Percentiles rank a stretch among this genome's conserved stretches.
These are phyloP conservation scores for Nicotiana undulata DNA, from an alignment of 257 asterid genomes.

Conservation along the genomic window DNA sequence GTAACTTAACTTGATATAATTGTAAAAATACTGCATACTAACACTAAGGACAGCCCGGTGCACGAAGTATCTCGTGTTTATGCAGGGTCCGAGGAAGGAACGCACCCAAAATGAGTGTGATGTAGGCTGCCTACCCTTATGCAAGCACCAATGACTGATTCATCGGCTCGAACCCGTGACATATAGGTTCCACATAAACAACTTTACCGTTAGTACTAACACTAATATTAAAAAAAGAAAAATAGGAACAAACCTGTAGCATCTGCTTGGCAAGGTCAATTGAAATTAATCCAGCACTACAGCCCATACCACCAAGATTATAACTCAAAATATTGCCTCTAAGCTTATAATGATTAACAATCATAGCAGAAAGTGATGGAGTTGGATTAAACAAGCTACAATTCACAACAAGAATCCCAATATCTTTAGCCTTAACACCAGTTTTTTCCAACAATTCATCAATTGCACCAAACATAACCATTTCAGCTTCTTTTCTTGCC, in stretches of 20 bases:
- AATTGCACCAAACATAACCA: conserved; percentile 73
- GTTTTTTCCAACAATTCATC: conserved; percentile 54
- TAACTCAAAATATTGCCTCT: conserved; percentile 65
- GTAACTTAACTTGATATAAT: not conserved
- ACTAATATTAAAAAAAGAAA: not conserved
- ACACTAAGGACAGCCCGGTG: too few species aligned
- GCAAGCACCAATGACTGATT: too few species aligned
- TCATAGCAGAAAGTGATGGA: conserved; percentile 69
- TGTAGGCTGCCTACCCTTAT: too few species aligned
- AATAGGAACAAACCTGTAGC: conserved; percentile 35
- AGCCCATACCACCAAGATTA: conserved; percentile 87
- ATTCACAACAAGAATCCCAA: conserved; percentile 66
- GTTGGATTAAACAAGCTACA: conserved; percentile 72
- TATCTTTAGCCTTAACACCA: conserved; percentile 56
- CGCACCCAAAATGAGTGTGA: too few species aligned
- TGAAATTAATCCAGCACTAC: conserved; percentile 80
- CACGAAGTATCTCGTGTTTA: too few species aligned
- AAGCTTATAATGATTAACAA: conserved; percentile 67
- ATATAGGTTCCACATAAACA: too few species aligned
- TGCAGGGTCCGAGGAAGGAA: too few species aligned
- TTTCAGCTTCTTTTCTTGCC: conserved; percentile 61
- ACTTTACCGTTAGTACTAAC: too few species aligned
- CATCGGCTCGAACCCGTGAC: too few species aligned
- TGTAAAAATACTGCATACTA: not conserved
- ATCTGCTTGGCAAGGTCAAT: conserved; percentile 80